These are phyloP conservation scores for Nicotiana obtusifolia DNA, from an alignment of 257 asterid species.

Conservation along the genomic window DNA sequence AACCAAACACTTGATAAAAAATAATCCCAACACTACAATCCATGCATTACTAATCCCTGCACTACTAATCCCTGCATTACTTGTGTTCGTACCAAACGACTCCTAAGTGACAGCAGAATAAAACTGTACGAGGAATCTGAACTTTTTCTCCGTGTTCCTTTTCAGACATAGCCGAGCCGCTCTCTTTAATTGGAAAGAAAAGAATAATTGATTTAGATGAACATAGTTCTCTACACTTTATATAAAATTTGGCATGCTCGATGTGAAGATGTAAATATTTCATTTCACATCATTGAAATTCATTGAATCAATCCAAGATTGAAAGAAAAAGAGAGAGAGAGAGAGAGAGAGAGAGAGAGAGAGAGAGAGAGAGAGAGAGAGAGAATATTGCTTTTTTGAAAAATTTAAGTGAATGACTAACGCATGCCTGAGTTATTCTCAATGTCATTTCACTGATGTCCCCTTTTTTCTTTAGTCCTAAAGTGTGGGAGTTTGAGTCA, in stretches of 20 bases:
- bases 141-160: neutral
- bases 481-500: neutral
- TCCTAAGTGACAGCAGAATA: neutral
- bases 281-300: neutral
- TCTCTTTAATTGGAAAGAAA: neutral
- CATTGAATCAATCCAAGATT: neutral
- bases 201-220: neutral
- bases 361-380: too few relatives aligned
- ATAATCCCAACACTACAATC: too few relatives aligned
- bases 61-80: too few relatives aligned
- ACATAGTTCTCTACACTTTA: neutral
- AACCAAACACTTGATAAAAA: too few relatives aligned
- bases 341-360: too few relatives aligned
- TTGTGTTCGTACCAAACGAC: too few relatives aligned
- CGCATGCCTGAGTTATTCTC: neutral
- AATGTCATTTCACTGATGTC: neutral
- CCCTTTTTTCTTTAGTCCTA: neutral
- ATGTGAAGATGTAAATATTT: neutral
- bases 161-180: too few relatives aligned
- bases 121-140: neutral
- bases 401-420: neutral
- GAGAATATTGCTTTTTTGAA: neutral
- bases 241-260: neutral
- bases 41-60: too few relatives aligned
- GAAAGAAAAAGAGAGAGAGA: neutral